phyloP scores from a whole-genome alignment of 495 filamentous ascomycete genomes.

The Parathielavia appendiculata region DNA sequence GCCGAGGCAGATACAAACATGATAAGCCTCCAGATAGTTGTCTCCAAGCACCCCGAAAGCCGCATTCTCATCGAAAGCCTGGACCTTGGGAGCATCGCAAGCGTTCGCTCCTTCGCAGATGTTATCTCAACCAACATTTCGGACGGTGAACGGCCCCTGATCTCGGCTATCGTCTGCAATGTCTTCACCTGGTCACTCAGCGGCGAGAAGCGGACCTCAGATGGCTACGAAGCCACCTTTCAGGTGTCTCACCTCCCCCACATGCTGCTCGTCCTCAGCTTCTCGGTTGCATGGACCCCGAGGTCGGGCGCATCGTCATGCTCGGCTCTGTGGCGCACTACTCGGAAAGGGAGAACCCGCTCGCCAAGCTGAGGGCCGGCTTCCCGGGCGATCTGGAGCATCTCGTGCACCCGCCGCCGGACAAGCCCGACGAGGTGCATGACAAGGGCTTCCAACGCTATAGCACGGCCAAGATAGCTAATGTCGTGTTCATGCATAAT shows the following conservation, averaged over 20 bases:
- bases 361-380: background rate
- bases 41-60: background rate
- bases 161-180: slow-evolving; percentile 6
- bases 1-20: background rate
- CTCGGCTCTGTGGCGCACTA: background rate
- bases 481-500: background rate
- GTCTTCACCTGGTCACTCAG: background rate
- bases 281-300: background rate
- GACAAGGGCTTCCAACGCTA: background rate
- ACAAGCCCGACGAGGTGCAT: background rate
- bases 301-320: background rate
- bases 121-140: background rate
- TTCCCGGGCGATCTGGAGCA: background rate
- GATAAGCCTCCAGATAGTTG: background rate
- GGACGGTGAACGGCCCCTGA: background rate
- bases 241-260: slow-evolving; percentile 3
- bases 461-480: slow-evolving; percentile 3
- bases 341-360: background rate
- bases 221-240: slow-evolving; percentile 2
- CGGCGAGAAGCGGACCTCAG: background rate
- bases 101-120: background rate
- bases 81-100: background rate
- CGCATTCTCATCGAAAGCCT: background rate
- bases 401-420: background rate
- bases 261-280: background rate